Evolutionary conservation across 306 rosid genomes (phyloP), one percentile per base, ranked within the genome.

Genomic region (Fagus sylvatica): DNA sequence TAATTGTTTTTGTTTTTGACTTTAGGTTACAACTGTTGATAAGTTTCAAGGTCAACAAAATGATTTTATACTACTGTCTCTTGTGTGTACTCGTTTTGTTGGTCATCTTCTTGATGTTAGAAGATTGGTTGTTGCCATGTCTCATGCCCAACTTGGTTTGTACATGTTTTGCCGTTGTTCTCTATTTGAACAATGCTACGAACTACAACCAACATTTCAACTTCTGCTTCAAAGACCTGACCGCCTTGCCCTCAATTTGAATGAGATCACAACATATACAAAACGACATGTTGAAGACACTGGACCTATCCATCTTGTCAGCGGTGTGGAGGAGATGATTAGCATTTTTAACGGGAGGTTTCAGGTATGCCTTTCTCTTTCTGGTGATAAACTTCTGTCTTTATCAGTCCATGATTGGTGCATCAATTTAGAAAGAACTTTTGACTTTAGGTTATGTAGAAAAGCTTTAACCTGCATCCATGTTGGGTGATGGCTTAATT

Each of bases 11-110:
- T n/a, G n/a, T n/a, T 79, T 73, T 53, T 80, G 73, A 54, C 69
- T 65, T 66, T 85, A 95, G 99, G 95, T 95, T 79, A 78, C 99
- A 11, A 95, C 96, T 19, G 99, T 93, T 30, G 99, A 95, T 80
- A 95, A 95, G 80, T 95, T 95, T 90, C 99, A 95, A 90, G 99
- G 99, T 81, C 99, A 95, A 87, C 99, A 95, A 81, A 95, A 95
- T 82, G 99, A 95, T 90, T 95, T 83, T 85, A 93, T 91, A 83
- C 67, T 95, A 89, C 87, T 95, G 46, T 95, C 98, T 60, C 97
- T 95, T 65, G 98, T 90, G 73, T 97, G 99, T 53, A 89, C 99
- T 32, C 91, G 96, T 69, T 88, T 92, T 77, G 99, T 95, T 71
- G 99, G 99, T 87, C 99, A 95, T 83, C 90, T 95, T 53, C 96